A percentile compares a stretch with the other conserved stretches of the same genome.
phyloP scores from a whole-genome alignment of 2,329 filamentous ascomycete species.

The Neonectria neomacrospora region DNA sequence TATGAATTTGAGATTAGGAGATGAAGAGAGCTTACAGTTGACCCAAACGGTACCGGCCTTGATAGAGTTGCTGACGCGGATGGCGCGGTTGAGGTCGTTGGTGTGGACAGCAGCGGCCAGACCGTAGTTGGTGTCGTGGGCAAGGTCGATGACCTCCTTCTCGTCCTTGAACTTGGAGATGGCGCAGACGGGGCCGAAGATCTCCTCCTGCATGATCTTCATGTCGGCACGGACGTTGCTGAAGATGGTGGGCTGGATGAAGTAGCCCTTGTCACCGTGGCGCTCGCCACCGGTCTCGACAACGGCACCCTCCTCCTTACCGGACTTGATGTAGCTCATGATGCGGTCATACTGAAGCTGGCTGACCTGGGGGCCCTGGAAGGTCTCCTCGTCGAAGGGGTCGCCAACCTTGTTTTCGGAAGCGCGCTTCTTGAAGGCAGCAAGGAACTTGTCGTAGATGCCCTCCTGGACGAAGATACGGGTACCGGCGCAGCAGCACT shows the following conservation, averaged over 20 bases:
- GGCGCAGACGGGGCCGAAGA: conserved; percentile 88
- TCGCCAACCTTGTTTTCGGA: conserved; percentile 82
- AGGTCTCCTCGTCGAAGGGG: conserved; percentile 81
- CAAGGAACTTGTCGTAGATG: conserved; percentile 89
- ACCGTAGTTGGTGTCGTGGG: conserved; percentile 82
- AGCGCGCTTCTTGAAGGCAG: conserved; percentile 81
- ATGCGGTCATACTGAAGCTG: conserved; percentile 89
- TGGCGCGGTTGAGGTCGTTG: conserved; percentile 81
- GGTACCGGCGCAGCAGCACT: conserved; percentile 79
- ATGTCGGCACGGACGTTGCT: conserved; percentile 82
- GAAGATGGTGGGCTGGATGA: conserved; percentile 93
- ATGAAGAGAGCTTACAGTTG: conserved; percentile 51
- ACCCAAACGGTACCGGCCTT: conserved; percentile 76
- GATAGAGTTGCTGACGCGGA: conserved; percentile 80
- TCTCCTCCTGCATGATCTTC: conserved; percentile 93
- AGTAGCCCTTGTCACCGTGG: conserved; percentile 83
- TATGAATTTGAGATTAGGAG: conserved; percentile 18
- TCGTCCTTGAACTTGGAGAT: conserved; percentile 88
- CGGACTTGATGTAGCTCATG: conserved; percentile 81
- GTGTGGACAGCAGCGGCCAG: conserved; percentile 88
- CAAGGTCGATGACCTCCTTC: conserved; percentile 79
- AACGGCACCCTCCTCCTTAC: conserved; percentile 68
- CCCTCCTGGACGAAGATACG: conserved; percentile 87
- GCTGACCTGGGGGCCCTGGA: conserved; percentile 90
- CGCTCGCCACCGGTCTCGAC: conserved; percentile 65